Evolutionary conservation across 2,329 filamentous ascomycete genomes (phyloP), one percentile per base, ranked within the genome.

Genomic region (Diaporthe sp.): DNA sequence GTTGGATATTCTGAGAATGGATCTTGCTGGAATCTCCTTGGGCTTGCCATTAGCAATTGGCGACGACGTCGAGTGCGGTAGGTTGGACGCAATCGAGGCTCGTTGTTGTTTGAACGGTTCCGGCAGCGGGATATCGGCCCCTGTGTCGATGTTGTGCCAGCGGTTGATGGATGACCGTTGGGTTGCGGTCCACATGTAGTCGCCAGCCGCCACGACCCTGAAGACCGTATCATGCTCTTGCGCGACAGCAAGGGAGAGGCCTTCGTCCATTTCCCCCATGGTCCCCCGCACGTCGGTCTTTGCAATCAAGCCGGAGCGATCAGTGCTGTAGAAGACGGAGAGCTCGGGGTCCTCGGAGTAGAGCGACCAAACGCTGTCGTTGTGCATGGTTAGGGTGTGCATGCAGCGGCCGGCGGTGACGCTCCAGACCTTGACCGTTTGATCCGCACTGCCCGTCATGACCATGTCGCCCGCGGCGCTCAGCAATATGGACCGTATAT

Each of bases 371-470:
- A 99, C 95, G 82, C 96, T 98, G 82, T 98, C 95, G 82, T 98
- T 98, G 85, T 99, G 97, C 97, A 99, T 99, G 73, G 96, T 98
- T 80, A 99, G 90, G 0, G 97, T 99, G 85, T 98, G 95, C 93
- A 98, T 96, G 88, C 97, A 99, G 79, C 97, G 91, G 73, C 97
- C 97, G 31, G 95, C 96, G 15, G 94, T 97, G 79, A 98, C 93
- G 79, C 96, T 98, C 97, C 97, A 99, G 75, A 98, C 92, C 86
- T 99, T 99, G 86, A 99, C 93, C 0, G 97, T 98, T 85, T 98
- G 95, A 83, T 99, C 97, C 1, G 96, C 96, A 80, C 96, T 98
- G 20, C 95, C 96, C 0, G 96, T 98, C 88, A 99, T 91, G 79
- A 99, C 94, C 55, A 92, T 97, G 82, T 98, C 95, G 53, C 95